These are phyloP conservation scores for Mycena albidolilacea DNA, from an alignment of 768 basidiomycete genomes.

Conservation along the genomic window DNA sequence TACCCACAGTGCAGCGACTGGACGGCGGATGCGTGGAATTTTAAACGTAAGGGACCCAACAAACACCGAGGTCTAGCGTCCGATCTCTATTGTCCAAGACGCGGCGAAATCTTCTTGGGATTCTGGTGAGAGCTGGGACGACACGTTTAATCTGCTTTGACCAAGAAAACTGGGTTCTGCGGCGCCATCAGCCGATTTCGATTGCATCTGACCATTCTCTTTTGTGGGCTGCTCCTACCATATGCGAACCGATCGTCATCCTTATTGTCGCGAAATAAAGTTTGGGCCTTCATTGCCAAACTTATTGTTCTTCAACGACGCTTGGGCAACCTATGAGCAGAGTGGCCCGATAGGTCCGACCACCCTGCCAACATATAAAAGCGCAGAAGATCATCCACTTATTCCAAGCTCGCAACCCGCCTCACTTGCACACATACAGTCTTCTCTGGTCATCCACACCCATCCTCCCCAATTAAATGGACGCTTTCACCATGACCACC, in stretches of 20 bases:
- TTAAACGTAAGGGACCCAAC: not conserved
- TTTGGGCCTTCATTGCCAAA: not conserved
- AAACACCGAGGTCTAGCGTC: not conserved
- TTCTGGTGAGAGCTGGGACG: too few relatives aligned
- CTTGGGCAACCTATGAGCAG: not conserved
- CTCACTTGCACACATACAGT: slow-evolving; percentile 7
- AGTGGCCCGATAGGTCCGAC: not conserved
- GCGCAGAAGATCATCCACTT: not conserved
- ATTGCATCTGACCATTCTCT: slow-evolving; percentile 21
- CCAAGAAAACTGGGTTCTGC: not conserved
- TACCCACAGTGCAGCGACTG: not conserved
- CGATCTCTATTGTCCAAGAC: too few relatives aligned
- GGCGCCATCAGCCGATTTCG: not conserved
- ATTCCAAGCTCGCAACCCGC: slow-evolving; percentile 11
- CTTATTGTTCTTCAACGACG: slow-evolving; percentile 26
- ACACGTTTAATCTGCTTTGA: not conserved
- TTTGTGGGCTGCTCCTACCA: slow-evolving; percentile 24
- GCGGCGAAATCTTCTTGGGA: too few relatives aligned
- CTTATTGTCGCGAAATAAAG: slow-evolving; percentile 20
- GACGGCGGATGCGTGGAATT: not conserved
- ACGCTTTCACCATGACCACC: slow-evolving; percentile 33
- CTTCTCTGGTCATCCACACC: slow-evolving; percentile 6
- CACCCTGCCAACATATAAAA: slow-evolving; percentile 9
- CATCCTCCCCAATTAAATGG: slow-evolving; percentile 24
- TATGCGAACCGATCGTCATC: slow-evolving; percentile 21